Base-by-base conservation (phyloP, 1,284 basidiomycete genomes). In the Salmacisia buchloeana region DNA sequence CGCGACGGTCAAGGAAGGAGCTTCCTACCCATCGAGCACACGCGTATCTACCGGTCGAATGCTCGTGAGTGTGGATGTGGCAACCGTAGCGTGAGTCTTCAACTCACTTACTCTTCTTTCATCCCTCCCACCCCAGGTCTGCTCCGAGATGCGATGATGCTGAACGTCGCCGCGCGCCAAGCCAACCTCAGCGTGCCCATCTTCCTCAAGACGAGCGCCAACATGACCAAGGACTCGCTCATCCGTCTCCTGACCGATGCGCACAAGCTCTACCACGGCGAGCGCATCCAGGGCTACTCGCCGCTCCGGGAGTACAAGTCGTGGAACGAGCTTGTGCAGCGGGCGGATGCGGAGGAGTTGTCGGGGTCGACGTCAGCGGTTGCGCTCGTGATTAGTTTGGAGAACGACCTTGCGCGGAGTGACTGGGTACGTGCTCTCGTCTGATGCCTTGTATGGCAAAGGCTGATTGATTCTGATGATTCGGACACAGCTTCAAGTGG, bases 301-400 rank as follows among this genome's bases (percentile, higher is more conserved):
- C 49, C 73, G 33, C 66, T 75, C 36, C 69, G 74, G 27, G 74
- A 76, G 35, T 74, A 71, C 65, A 63, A 63, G 27, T 68, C 69
- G 39, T 76, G 74, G 74, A 73, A 75, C 35, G 74, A 76, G 54
- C 69, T 76, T 10, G 66, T 69, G 9, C 70, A 76, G 60, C 66
- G 73, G 2, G 73, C 75, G 21, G 73, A 76, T 52, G 74, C 74
- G 2, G 74, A 76, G 52, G 74, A 70, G 0, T 58, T 31, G 9
- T 7, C 54, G 67, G 65, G 2, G 70, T 66, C n/a, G 70, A 76
- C 49, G 66, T 66, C 62, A 69, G 69, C n/a, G 63, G 64, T 75
- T 3, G 65, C 63, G 41, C 64, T 76, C 2, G 74, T 71, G n/a
- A 69, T 72, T 3, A 69, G 71, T 10, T 58, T 76, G 1, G 69